Conservation (phyloP, 2,329 filamentous ascomycete genomes). For the Hypoxylon sp. region DNA sequence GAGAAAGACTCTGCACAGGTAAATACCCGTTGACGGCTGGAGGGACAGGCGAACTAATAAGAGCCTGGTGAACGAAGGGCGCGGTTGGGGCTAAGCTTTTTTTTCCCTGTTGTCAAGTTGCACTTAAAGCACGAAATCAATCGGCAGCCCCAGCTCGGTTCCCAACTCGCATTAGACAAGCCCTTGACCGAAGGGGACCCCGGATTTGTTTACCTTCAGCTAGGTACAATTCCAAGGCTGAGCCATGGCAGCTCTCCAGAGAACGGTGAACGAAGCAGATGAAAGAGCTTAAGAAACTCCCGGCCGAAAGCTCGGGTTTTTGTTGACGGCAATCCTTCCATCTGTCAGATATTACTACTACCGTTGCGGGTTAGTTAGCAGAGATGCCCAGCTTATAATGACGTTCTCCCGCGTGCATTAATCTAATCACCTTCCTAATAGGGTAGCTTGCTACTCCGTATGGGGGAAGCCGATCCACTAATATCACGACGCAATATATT, state of each 20-base stretch:
- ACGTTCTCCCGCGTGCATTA: neutral
- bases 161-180: neutral
- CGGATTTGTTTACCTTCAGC: neutral
- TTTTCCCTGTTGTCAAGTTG: neutral
- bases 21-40: neutral
- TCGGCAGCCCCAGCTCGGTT: slow-evolving; percentile 1
- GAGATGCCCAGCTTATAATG: neutral
- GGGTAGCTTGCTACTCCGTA: slow-evolving; percentile 16
- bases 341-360: neutral
- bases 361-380: neutral
- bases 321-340: slow-evolving; percentile 20
- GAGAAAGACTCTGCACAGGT: neutral
- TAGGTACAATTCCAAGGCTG: neutral
- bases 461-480: slow-evolving; percentile 18
- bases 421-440: slow-evolving; percentile 17
- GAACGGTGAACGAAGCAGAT: neutral
- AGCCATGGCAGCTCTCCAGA: neutral
- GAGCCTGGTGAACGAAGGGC: neutral
- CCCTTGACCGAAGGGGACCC: neutral
- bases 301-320: neutral
- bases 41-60: slow-evolving; percentile 4
- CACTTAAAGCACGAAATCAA: slow-evolving; percentile 3
- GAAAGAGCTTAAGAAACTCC: neutral
- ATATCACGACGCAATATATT: slow-evolving; percentile 18
- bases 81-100: neutral